Evolutionary conservation across 768 basidiomycete genomes (phyloP).

Genomic region (Lentinula boryana): DNA sequence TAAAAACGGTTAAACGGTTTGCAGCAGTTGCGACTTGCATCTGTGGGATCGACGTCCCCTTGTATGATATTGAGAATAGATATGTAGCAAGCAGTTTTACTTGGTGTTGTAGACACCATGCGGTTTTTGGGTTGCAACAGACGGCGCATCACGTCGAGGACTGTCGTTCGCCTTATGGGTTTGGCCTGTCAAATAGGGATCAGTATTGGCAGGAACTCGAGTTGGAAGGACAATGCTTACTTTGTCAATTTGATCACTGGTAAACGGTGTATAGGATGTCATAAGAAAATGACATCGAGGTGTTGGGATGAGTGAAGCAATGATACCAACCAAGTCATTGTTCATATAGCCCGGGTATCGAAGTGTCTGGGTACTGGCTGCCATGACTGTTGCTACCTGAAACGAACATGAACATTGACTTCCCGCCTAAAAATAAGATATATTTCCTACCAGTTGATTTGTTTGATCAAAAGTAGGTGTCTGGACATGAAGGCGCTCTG

Average conservation of each 20-base stretch:
- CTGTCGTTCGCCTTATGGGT: constrained; percentile 92
- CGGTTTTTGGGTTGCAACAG: constrained; percentile 97
- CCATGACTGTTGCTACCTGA: constrained; percentile 95
- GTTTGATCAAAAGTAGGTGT: constrained; percentile 89
- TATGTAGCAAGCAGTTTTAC: constrained; percentile 92
- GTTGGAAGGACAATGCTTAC: constrained; percentile 31
- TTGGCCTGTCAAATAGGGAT: constrained; percentile 58
- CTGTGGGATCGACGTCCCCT: constrained; percentile 97
- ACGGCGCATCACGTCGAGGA: constrained; percentile 97
- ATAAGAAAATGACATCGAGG: constrained; percentile 97
- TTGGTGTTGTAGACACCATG: constrained; percentile 92
- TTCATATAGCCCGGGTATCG: constrained; percentile 99
- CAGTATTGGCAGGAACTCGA: background rate
- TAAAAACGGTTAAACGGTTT: constrained; percentile 3
- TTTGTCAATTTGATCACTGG: constrained; percentile 94
- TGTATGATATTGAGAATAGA: constrained; percentile 98
- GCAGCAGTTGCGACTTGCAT: constrained; percentile 47
- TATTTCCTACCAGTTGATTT: constrained; percentile 69
- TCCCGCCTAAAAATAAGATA: background rate
- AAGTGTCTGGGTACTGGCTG: constrained; percentile 93
- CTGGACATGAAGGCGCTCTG: constrained; percentile 84
- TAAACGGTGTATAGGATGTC: constrained; percentile 99
- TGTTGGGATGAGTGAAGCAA: constrained; percentile 94
- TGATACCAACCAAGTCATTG: constrained; percentile 96
- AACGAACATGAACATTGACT: constrained; percentile 1